These are phyloP conservation scores for Candida golubevii DNA, from an alignment of 805 yeast genomes.

Conservation along the genomic window DNA sequence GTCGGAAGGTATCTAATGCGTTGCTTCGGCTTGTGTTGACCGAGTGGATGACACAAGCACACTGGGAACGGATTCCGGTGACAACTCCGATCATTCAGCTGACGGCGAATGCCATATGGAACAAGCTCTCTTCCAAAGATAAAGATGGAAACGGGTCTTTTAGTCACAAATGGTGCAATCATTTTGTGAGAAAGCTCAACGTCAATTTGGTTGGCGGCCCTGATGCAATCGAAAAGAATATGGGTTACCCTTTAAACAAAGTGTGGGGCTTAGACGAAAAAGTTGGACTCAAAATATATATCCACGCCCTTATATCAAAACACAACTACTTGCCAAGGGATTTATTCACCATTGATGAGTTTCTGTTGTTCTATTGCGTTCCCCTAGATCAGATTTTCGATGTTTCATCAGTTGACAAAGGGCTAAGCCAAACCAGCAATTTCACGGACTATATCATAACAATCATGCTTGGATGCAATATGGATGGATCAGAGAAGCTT, in stretches of 20 bases:
- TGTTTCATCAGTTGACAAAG: slow-evolving; percentile 40
- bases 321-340: slow-evolving; percentile 45
- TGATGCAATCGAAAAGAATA: slow-evolving; percentile 34
- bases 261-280: slow-evolving; percentile 63
- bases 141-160: slow-evolving; percentile 66
- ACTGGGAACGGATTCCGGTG: slow-evolving; percentile 63
- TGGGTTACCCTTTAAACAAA: slow-evolving; percentile 36
- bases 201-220: slow-evolving; percentile 46
- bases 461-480: slow-evolving; percentile 58
- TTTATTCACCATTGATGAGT: slow-evolving; percentile 57
- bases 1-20: slow-evolving; percentile 53
- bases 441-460: slow-evolving; percentile 44
- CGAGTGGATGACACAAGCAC: slow-evolving; percentile 67
- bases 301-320: slow-evolving; percentile 27
- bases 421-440: slow-evolving; percentile 33
- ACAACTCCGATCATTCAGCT: slow-evolving; percentile 60
- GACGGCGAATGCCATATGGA: slow-evolving; percentile 64
- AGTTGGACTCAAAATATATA: slow-evolving; percentile 40
- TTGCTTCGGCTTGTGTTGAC: slow-evolving; percentile 53
- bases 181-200: slow-evolving; percentile 45
- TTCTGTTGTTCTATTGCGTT: slow-evolving; percentile 53
- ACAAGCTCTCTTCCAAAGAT: slow-evolving; percentile 46
- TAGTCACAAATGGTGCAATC: slow-evolving; percentile 57
- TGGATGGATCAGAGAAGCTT: slow-evolving; percentile 59
- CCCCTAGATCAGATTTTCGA: slow-evolving; percentile 57